Evolutionary conservation across 106 monocot species (phyloP).

Genomic region (Hemerocallis citrina): DNA sequence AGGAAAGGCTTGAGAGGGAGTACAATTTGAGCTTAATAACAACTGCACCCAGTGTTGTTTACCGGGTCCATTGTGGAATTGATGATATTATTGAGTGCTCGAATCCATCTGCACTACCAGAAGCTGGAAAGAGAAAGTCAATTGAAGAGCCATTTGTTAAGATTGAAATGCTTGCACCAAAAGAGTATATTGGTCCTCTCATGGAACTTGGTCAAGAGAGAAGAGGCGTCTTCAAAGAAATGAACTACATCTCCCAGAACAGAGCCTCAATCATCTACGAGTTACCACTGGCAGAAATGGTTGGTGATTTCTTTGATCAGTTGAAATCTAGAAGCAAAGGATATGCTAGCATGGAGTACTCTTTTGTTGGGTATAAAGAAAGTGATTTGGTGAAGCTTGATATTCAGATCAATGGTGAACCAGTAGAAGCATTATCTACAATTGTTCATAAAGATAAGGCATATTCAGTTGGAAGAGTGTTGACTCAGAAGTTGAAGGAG

Average conservation of each 20-base stretch:
- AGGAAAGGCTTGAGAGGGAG: constrained; percentile 99
- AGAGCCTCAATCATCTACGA: constrained; percentile 82
- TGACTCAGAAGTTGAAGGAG: constrained; percentile 90
- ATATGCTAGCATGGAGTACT: constrained; percentile 99
- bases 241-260: constrained; percentile 81
- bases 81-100: constrained; percentile 87
- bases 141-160: constrained; percentile 97
- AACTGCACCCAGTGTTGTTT: constrained; percentile 99
- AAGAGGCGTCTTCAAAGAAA: constrained; percentile 92
- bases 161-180: constrained; percentile 96
- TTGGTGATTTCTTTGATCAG: constrained; percentile 98
- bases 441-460: constrained; percentile 99
- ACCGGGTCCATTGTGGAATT: constrained; percentile 59
- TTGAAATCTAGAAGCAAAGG: constrained; percentile 96
- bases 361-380: constrained; percentile 91
- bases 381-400: constrained; percentile 92
- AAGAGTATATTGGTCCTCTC: constrained; percentile 85
- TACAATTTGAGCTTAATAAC: constrained; percentile 92
- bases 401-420: constrained; percentile 87
- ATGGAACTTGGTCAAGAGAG: constrained; percentile 99
- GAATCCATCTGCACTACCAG: constrained; percentile 92
- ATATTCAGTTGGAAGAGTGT: constrained; percentile 86
- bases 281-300: constrained; percentile 96
- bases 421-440: constrained; percentile 88
- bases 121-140: constrained; percentile 67